Conservation (phyloP, 2,329 filamentous ascomycete genomes). For the Penicillium sp. region DNA sequence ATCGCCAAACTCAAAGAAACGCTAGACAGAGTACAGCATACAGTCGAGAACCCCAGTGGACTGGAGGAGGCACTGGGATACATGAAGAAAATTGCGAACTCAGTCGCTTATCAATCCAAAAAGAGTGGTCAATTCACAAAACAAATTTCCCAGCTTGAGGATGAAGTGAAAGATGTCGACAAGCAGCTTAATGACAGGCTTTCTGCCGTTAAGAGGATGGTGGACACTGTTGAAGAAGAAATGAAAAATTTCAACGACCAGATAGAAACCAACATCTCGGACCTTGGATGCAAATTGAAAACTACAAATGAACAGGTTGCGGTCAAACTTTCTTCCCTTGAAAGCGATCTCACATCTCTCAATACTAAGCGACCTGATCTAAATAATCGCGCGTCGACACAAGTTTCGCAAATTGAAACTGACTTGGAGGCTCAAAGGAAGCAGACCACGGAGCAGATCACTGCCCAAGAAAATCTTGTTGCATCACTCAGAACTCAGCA, state of each 20-base stretch:
- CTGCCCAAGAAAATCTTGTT: background rate
- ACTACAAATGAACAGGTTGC: background rate
- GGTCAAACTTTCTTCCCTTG: background rate
- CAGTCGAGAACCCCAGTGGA: background rate
- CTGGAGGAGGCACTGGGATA: background rate
- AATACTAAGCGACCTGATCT: background rate
- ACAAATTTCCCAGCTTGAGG: background rate
- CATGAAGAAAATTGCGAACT: background rate
- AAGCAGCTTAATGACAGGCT: background rate
- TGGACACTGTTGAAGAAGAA: background rate
- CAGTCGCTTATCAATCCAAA: background rate
- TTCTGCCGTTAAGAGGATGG: background rate
- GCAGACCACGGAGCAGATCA: background rate
- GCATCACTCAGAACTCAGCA: background rate
- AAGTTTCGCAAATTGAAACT: background rate
- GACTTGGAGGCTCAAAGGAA: background rate
- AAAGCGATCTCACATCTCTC: background rate
- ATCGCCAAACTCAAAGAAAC: background rate
- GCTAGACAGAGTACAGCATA: background rate
- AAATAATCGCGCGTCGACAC: background rate
- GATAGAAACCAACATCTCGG: background rate
- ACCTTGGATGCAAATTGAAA: background rate
- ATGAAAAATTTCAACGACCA: background rate
- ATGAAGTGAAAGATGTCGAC: background rate
- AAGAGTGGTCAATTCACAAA: background rate